phyloP scores from a whole-genome alignment of 371 early-diverging fungal species.

The Mucor circinelloides region DNA sequence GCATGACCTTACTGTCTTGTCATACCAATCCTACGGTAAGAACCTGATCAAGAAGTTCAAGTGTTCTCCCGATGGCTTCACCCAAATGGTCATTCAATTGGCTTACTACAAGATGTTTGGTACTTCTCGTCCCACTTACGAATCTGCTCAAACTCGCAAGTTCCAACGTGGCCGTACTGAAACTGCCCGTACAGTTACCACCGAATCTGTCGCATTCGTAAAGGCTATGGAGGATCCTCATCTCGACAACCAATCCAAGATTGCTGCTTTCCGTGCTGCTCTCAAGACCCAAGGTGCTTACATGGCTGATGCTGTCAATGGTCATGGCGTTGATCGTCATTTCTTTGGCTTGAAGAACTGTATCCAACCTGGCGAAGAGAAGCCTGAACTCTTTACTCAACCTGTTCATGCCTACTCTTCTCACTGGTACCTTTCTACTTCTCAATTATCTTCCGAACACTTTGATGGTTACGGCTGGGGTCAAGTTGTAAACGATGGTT shows the following conservation, averaged over 20 bases:
- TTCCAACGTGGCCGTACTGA: slow-evolving; percentile 95
- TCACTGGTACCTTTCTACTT: slow-evolving; percentile 94
- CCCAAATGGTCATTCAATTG: slow-evolving; percentile 95
- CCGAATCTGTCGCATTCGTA: slow-evolving; percentile 85
- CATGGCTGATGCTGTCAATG: slow-evolving; percentile 83
- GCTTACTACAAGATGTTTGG: slow-evolving; percentile 94
- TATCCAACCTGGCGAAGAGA: slow-evolving; percentile 70
- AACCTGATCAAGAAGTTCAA: slow-evolving; percentile 88
- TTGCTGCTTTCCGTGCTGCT: slow-evolving; percentile 73
- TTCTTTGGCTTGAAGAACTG: slow-evolving; percentile 68
- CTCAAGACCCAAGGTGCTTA: slow-evolving; percentile 77
- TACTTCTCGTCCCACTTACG: slow-evolving; percentile 82
- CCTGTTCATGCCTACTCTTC: slow-evolving; percentile 76
- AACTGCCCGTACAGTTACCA: slow-evolving; percentile 85
- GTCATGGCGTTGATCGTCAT: slow-evolving; percentile 91
- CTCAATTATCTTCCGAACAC: slow-evolving; percentile 88
- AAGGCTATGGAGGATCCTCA: slow-evolving; percentile 83
- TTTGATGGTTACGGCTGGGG: slow-evolving; percentile 96
- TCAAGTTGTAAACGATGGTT: slow-evolving; percentile 93
- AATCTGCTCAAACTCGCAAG: slow-evolving; percentile 88
- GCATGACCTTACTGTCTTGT: slow-evolving; percentile 82
- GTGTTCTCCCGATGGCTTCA: slow-evolving; percentile 89
- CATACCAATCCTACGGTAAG: slow-evolving; percentile 89
- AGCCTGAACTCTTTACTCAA: slow-evolving; percentile 85
- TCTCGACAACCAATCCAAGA: slow-evolving; percentile 60